Conservation (phyloP, 768 basidiomycete genomes). For the Postia placenta region DNA sequence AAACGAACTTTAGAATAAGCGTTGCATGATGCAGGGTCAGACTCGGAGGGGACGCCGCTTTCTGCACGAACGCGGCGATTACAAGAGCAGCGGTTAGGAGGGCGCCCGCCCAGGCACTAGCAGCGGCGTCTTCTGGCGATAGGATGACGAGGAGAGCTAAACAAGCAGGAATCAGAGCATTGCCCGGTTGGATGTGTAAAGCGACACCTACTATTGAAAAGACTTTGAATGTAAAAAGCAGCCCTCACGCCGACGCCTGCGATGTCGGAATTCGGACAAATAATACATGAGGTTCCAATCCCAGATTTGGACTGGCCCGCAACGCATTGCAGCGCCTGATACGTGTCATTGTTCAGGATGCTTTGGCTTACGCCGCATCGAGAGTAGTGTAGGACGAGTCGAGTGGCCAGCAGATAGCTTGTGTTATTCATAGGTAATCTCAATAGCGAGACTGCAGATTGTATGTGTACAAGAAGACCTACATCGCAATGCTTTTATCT, state of each 20-base stretch:
- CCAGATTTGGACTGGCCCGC: background rate
- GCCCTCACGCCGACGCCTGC: conserved; percentile 21
- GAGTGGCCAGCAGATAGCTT: too few relatives aligned
- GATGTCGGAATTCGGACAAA: conserved; percentile 16
- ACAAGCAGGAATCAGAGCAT: background rate
- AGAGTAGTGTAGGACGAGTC: too few relatives aligned
- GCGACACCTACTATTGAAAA: conserved; percentile 18
- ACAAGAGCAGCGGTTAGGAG: conserved; percentile 20
- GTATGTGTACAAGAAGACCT: too few relatives aligned
- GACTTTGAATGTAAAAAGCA: conserved; percentile 23
- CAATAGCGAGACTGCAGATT: too few relatives aligned
- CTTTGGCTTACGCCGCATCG: too few relatives aligned
- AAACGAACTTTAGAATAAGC: conserved; percentile 19
- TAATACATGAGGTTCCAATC: background rate
- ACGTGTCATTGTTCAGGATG: background rate
- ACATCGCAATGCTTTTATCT: too few relatives aligned
- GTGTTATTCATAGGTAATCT: too few relatives aligned
- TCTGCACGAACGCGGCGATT: conserved; percentile 22
- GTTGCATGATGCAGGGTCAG: conserved; percentile 22
- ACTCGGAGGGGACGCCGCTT: conserved; percentile 6
- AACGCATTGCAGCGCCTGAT: background rate
- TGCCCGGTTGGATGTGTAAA: background rate
- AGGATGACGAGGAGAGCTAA: conserved; percentile 20
- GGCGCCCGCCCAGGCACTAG: conserved; percentile 22
- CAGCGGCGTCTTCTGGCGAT: conserved; percentile 20